Conservation (phyloP, 352 stramenopile species). For the Phytophthora lateralis region DNA sequence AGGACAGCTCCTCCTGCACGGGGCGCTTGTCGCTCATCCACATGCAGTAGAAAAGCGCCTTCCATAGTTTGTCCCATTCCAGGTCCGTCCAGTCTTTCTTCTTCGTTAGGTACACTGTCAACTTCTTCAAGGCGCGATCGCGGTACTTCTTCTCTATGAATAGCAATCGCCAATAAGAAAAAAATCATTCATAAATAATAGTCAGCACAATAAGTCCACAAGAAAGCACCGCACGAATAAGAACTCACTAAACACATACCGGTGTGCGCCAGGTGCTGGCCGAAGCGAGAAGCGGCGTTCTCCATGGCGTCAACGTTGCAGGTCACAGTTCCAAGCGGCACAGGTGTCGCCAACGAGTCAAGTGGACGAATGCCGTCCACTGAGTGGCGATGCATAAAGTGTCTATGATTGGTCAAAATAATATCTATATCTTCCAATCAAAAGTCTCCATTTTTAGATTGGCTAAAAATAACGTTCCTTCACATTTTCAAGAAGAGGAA, state of each 20-base stretch:
- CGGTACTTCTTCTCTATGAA: slow-evolving; percentile 84
- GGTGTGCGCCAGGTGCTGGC: slow-evolving; percentile 84
- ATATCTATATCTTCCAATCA: slow-evolving; percentile 12
- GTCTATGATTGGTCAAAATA: slow-evolving; percentile 21
- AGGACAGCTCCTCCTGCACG: slow-evolving; percentile 81
- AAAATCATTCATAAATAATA: slow-evolving; percentile 4
- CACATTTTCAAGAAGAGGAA: neutral
- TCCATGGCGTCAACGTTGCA: slow-evolving; percentile 45
- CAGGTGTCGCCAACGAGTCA: neutral
- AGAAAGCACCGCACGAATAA: neutral
- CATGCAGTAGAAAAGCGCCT: slow-evolving; percentile 91
- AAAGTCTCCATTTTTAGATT: slow-evolving; percentile 4
- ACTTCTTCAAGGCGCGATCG: slow-evolving; percentile 82
- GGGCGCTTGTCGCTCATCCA: slow-evolving; percentile 90
- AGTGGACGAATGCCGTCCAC: slow-evolving; percentile 25
- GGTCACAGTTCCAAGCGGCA: neutral
- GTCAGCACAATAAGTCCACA: neutral
- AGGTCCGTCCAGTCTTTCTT: slow-evolving; percentile 70
- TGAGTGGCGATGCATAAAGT: slow-evolving; percentile 10
- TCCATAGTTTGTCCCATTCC: slow-evolving; percentile 91
- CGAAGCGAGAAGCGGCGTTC: slow-evolving; percentile 82
- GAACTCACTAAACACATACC: slow-evolving; percentile 30
- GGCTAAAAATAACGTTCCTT: slow-evolving; percentile 12
- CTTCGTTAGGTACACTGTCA: slow-evolving; percentile 74
- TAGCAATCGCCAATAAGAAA: slow-evolving; percentile 6